Evolutionary conservation across 1,139 yeast species (phyloP), one percentile per base, ranked within the genome.

Genomic region (Yamadazyma atlantica): DNA sequence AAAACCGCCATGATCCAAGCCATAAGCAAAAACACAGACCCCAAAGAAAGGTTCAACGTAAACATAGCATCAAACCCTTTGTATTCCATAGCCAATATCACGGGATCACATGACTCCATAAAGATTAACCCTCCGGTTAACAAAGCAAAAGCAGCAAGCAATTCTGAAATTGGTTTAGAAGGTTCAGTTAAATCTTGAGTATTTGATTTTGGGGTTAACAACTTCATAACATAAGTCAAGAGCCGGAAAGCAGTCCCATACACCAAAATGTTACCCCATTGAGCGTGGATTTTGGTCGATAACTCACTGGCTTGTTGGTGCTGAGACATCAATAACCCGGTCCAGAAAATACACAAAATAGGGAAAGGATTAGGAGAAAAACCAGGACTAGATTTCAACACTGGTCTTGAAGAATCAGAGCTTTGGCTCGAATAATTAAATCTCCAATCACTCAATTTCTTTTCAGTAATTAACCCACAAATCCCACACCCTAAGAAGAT

Each of bases 321-420:
- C 60, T 84, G 87, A 2, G 97, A 88, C 98, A 92, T 92, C 45
- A 92, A 71, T n/a, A 84, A 73, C 18, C 98, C 98, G 1, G 97
- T 92, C 96, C 97, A 92, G 62, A 86, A 92, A 28, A 92, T 85
- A 9, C 95, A 88, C 48, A 92, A 75, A 2, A 88, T 79, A 1
- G 98, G 97, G 76, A 92, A 87, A 15, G 97, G 97, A 57, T 92
- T 92, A 35, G 90, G 89, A 3, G 88, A 80, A 55, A 69, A 85
- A 0, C 94, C 94, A 1, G 90, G 89, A 1, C 81, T 58, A 6
- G 82, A 84, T 43, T 68, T 69, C 10, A 52, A 33, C 4, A 64
- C 38, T 3, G 43, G 32, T 29, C 45, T 44, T 28, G 39, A 40
- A 29, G 32, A 40, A 7, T 37, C 32, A 10, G 33, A 45, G 16